Evolutionary conservation across 805 yeast species (phyloP), one percentile per base, ranked within the genome.

Genomic region (Lipomyces chichibuensis): DNA sequence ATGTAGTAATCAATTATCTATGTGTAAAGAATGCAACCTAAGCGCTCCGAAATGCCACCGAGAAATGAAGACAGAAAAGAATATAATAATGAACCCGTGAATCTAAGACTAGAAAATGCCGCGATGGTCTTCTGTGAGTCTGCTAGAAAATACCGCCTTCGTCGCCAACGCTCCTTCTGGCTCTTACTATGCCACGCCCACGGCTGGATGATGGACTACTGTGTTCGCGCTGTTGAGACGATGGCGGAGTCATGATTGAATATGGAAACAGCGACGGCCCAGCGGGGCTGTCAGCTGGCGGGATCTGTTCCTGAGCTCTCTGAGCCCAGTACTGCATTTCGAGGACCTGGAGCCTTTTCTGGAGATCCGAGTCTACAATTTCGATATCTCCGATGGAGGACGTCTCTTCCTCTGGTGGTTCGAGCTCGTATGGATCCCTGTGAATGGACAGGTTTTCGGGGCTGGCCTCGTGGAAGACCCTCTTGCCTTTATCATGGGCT

Each of bases 241-340:
- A 43, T 43, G 23, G 8, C 49, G 23, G 49, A 3, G 23, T n/a
- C 23, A 23, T 11, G 23, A 5, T 43, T 17, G 49, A n/a, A 43
- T 43, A 43, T 43, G 49, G 3, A 43, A 43, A n/a, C 23, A n/a
- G 13, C 49, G 25, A 43, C 49, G 49, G 49, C 3, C 49, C 25
- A 3, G 49, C 23, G 23, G 49, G 9, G 49, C 9, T n/a, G 20
- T 43, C 49, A n/a, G 23, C 20, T 6, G 49, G 49, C n/a, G 43
- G 25, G 8, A 43, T 43, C 52, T 64, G 64, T 25, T 56, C 57
- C 52, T 60, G 62, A 7, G 43, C 60, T 9, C 57, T 49, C n/a
- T 60, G 67, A 17, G 62, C 63, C 69, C 69, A 65, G 35, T 62
- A 65, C 39, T 65, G 63, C 63, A 62, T 52, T 29, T 65, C 69